These are phyloP conservation scores for Diaporthe ampelina DNA, from an alignment of 2,329 filamentous ascomycete genomes.

Conservation along the genomic window DNA sequence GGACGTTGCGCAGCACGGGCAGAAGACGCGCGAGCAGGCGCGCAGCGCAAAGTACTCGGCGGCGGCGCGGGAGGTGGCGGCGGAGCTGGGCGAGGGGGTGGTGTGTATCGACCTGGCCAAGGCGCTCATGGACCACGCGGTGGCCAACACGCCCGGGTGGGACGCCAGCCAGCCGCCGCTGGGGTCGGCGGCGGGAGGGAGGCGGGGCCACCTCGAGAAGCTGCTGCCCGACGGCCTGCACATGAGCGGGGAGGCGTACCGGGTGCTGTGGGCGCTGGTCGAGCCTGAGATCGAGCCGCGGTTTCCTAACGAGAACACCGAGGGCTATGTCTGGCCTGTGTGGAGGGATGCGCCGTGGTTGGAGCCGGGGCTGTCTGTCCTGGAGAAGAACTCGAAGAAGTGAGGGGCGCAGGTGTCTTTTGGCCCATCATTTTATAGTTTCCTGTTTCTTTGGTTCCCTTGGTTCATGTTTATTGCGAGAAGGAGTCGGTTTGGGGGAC, in stretches of 20 bases:
- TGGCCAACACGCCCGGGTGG: slow-evolving; percentile 68
- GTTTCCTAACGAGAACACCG: slow-evolving; percentile 54
- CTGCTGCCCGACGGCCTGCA: slow-evolving; percentile 72
- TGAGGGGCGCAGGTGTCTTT: background rate
- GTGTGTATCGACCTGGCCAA: slow-evolving; percentile 85
- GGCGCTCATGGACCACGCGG: slow-evolving; percentile 80
- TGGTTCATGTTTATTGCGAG: background rate
- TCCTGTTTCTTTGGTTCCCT: background rate
- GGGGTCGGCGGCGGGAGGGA: slow-evolving; percentile 65
- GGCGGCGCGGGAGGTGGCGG: slow-evolving; percentile 75
- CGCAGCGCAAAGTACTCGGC: slow-evolving; percentile 70
- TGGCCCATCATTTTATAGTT: background rate
- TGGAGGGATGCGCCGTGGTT: slow-evolving; percentile 57
- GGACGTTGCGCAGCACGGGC: slow-evolving; percentile 53
- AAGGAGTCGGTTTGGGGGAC: background rate
- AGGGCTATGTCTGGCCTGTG: slow-evolving; percentile 59
- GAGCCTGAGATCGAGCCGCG: slow-evolving; percentile 62
- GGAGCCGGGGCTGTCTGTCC: slow-evolving; percentile 35
- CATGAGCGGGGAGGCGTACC: slow-evolving; percentile 67
- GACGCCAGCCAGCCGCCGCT: slow-evolving; percentile 60
- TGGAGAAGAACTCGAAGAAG: background rate
- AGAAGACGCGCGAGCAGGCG: slow-evolving; percentile 57
- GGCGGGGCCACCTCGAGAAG: slow-evolving; percentile 63
- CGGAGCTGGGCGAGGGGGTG: slow-evolving; percentile 73
- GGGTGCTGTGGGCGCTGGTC: slow-evolving; percentile 64